Evolutionary conservation across 2,329 filamentous ascomycete genomes (phyloP).

Genomic region (Fusarium chaquense): DNA sequence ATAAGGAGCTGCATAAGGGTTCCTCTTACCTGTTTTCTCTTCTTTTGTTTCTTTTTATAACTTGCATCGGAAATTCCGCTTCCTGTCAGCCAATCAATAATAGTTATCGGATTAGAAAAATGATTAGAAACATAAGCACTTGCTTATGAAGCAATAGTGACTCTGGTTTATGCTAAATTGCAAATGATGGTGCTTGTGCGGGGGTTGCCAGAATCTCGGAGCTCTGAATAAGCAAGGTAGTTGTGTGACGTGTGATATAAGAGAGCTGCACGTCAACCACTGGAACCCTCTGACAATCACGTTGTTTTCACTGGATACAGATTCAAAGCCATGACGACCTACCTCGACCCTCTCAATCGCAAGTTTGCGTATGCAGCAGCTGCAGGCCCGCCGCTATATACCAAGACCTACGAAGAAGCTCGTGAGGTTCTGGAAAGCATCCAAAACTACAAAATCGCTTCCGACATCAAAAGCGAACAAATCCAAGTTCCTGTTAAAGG

Average conservation of each 20-base stretch:
- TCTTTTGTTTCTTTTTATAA: neutral
- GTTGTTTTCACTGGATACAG: fast-evolving
- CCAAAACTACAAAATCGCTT: slow-evolving; percentile 11
- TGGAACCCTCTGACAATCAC: fast-evolving
- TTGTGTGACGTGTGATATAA: neutral
- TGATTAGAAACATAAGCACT: neutral
- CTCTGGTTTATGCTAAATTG: neutral
- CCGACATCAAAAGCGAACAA: slow-evolving; percentile 12
- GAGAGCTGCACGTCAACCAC: no score
- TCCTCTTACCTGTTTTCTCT: neutral
- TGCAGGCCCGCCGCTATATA: slow-evolving; percentile 20
- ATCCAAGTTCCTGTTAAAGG: slow-evolving; percentile 11
- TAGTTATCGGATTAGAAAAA: neutral
- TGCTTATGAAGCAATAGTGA: slow-evolving; percentile 22
- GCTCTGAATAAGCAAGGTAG: neutral
- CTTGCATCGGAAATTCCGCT: neutral
- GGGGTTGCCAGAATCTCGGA: neutral
- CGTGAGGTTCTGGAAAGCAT: slow-evolving; percentile 27
- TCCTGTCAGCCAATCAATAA: neutral
- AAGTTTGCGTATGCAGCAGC: slow-evolving; percentile 20
- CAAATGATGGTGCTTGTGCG: neutral
- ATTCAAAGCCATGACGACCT: neutral
- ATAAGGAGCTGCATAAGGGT: neutral
- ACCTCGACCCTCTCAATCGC: slow-evolving; percentile 24
- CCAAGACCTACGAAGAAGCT: slow-evolving; percentile 27